These are phyloP conservation scores for Wilcoxina mikolae DNA, from an alignment of 495 filamentous ascomycete species.

Conservation along the genomic window DNA sequence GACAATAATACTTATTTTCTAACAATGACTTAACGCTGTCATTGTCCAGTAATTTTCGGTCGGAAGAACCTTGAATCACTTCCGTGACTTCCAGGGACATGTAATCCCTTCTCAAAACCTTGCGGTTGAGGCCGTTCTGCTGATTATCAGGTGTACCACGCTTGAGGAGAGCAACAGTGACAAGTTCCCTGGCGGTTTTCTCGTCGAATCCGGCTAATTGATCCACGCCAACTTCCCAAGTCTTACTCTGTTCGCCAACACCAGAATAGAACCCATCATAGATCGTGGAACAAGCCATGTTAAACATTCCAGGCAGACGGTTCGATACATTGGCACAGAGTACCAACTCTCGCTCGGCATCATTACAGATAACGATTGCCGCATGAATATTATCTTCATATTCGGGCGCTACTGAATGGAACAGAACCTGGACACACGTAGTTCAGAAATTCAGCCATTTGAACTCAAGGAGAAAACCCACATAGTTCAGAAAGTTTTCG, in stretches of 20 bases:
- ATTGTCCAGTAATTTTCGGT: background rate
- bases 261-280: slow-evolving; percentile 28
- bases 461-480: slow-evolving; percentile 6
- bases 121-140: slow-evolving; percentile 8
- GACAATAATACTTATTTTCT: slow-evolving; percentile 27
- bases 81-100: slow-evolving; percentile 44
- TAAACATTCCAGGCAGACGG: slow-evolving; percentile 59
- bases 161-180: slow-evolving; percentile 35
- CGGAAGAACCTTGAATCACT: slow-evolving; percentile 26
- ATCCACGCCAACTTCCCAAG: slow-evolving; percentile 29
- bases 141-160: slow-evolving; percentile 32
- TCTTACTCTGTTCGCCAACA: slow-evolving; percentile 19
- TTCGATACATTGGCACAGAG: slow-evolving; percentile 36
- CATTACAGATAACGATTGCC: slow-evolving; percentile 52
- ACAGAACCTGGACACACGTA: slow-evolving; percentile 37
- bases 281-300: slow-evolving; percentile 34
- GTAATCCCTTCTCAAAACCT: slow-evolving; percentile 31
- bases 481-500: slow-evolving; percentile 77
- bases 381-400: slow-evolving; percentile 48
- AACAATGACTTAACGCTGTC: background rate
- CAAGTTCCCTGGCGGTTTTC: slow-evolving; percentile 33
- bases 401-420: slow-evolving; percentile 76
- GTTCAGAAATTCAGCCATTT: background rate
- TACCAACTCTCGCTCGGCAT: slow-evolving; percentile 51
- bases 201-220: slow-evolving; percentile 30